These are phyloP conservation scores for Nakazawaea populi DNA, from an alignment of 805 yeast genomes.

Conservation along the genomic window DNA sequence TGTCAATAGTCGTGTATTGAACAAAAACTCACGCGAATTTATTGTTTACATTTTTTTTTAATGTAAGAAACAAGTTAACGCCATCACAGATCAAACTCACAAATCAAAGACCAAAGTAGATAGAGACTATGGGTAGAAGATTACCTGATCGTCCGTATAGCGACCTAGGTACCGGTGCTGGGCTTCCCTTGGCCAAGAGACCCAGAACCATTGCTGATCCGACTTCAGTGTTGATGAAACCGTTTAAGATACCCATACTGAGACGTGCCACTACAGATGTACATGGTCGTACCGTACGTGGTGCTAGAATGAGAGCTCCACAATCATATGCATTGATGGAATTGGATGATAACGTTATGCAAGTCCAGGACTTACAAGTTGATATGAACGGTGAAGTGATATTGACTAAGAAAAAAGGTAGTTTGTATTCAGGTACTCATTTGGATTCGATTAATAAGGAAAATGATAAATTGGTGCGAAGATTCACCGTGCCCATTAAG, in stretches of 20 bases:
- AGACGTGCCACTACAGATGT: conserved; percentile 14
- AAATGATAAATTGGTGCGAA: conserved; percentile 36
- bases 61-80: too few species aligned
- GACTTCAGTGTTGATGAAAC: conserved; percentile 47
- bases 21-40: too few species aligned
- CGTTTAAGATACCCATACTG: conserved; percentile 62
- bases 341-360: conserved; percentile 12
- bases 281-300: conserved; percentile 17
- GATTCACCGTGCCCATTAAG: conserved; percentile 60
- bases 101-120: background rate
- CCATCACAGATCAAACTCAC: background rate
- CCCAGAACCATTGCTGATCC: conserved; percentile 52
- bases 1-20: too few species aligned
- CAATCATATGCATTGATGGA: conserved; percentile 35
- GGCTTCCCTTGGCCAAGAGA: conserved; percentile 49
- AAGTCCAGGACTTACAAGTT: conserved; percentile 12
- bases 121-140: conserved; percentile 10
- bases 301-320: conserved; percentile 27
- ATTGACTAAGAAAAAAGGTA: conserved; percentile 42
- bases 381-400: conserved; percentile 23
- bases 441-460: conserved; percentile 31
- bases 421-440: conserved; percentile 51
- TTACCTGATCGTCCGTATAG: conserved; percentile 37
- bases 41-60: too few species aligned
- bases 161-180: conserved; percentile 65